Evolutionary conservation across 495 filamentous ascomycete genomes (phyloP).

Genomic region (Chaetomium fimeti): DNA sequence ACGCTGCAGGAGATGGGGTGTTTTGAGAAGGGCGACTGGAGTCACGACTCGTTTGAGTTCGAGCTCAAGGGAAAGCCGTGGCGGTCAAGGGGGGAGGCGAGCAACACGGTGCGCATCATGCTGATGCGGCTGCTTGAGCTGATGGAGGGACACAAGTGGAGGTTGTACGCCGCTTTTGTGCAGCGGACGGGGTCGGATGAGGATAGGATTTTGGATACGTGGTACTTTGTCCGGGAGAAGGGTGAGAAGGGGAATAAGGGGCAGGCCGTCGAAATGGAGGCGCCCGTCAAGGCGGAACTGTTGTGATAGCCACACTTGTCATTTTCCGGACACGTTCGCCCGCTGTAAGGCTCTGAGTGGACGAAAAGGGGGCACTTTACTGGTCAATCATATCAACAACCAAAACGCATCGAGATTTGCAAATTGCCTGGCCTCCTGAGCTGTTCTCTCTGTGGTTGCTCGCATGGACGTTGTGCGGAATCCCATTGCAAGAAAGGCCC

Average conservation of each 20-base stretch:
- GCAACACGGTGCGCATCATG: constrained; percentile 22
- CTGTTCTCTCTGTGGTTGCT: no score
- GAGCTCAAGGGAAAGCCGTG: constrained; percentile 24
- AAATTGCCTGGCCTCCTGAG: no score
- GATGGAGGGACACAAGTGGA: constrained; percentile 25
- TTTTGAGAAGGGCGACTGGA: constrained; percentile 21
- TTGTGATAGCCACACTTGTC: not conserved
- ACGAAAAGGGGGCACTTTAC: no score
- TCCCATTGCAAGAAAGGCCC: no score
- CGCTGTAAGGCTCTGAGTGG: no score
- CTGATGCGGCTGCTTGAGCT: constrained; percentile 22
- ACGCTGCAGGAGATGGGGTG: constrained; percentile 14
- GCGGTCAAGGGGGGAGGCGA: constrained; percentile 10
- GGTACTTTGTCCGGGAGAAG: constrained; percentile 24
- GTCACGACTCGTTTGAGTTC: constrained; percentile 26
- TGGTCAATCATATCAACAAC: no score
- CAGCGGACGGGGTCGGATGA: constrained; percentile 26
- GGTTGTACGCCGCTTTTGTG: constrained; percentile 15
- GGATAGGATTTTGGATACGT: constrained; percentile 24
- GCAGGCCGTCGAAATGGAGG: not conserved
- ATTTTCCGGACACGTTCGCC: no score
- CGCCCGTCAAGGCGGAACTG: not conserved
- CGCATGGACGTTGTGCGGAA: no score
- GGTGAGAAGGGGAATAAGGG: not conserved
- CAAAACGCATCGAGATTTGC: no score